phyloP scores from a whole-genome alignment of 345 rosid species.

The Hypericum androsaemum region DNA sequence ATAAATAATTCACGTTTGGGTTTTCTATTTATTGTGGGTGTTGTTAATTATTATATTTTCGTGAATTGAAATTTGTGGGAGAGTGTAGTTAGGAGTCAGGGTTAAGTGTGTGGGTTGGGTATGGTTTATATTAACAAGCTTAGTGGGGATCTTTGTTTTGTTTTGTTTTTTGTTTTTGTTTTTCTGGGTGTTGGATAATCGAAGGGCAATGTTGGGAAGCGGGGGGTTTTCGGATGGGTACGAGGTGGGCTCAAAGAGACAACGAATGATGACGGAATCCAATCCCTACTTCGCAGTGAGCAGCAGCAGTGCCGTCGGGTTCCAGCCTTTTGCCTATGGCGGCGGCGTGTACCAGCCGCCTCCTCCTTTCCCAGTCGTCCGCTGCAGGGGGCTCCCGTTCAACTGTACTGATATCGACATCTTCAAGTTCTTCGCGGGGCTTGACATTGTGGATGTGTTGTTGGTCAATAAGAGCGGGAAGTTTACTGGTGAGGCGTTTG shows the following conservation, averaged over 20 bases:
- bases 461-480: conserved; percentile 70
- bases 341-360: conserved; percentile 42
- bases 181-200: conserved; percentile 45
- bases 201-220: conserved; percentile 98
- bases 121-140: conserved; percentile 86
- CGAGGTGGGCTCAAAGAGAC: conserved; percentile 99
- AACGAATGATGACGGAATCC: conserved; percentile 98
- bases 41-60: neutral
- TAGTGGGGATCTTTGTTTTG: conserved; percentile 62
- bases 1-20: no score
- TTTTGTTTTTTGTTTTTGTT: conserved; percentile 22
- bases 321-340: conserved; percentile 48
- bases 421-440: conserved; percentile 85
- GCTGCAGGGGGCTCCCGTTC: conserved; percentile 90
- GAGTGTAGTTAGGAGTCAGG: conserved; percentile 21
- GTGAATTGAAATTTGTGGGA: neutral
- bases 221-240: conserved; percentile 93
- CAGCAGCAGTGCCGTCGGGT: conserved; percentile 44
- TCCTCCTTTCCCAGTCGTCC: conserved; percentile 75
- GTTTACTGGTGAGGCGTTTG: conserved; percentile 87
- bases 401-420: conserved; percentile 81
- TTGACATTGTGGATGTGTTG: conserved; percentile 82
- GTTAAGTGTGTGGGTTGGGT: conserved; percentile 47
- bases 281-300: conserved; percentile 99
- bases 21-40: conserved; percentile 5